Evolutionary conservation across 495 filamentous ascomycete genomes (phyloP).

Genomic region (Aspergillus homomorphus): DNA sequence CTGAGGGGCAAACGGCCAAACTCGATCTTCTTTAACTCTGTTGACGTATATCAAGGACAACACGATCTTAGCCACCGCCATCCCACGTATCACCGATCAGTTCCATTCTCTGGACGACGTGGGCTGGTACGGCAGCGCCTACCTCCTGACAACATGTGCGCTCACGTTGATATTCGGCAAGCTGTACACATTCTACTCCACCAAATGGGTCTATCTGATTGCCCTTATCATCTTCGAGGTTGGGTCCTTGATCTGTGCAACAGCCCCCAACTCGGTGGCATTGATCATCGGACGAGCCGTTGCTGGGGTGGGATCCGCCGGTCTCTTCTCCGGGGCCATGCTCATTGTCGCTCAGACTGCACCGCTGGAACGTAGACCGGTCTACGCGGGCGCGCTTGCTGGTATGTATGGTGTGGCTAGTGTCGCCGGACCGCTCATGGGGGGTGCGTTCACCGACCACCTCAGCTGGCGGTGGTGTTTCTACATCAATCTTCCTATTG

Average conservation of each 20-base stretch:
- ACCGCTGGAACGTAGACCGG: slow-evolving; percentile 65
- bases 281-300: slow-evolving; percentile 84
- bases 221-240: slow-evolving; percentile 79
- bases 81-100: slow-evolving; percentile 76
- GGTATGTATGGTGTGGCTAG: slow-evolving; percentile 77
- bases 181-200: slow-evolving; percentile 74
- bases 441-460: slow-evolving; percentile 60
- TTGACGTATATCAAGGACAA: slow-evolving; percentile 47
- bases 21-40: neutral
- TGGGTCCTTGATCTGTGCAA: slow-evolving; percentile 80
- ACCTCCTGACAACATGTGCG: slow-evolving; percentile 69
- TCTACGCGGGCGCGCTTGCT: slow-evolving; percentile 72
- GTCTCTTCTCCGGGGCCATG: slow-evolving; percentile 77
- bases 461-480: slow-evolving; percentile 62
- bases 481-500: slow-evolving; percentile 66
- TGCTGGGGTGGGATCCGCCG: slow-evolving; percentile 79
- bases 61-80: slow-evolving; percentile 82
- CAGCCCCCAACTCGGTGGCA: slow-evolving; percentile 67
- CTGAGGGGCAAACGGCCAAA: neutral
- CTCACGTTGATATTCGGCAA: slow-evolving; percentile 74
- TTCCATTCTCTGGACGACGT: slow-evolving; percentile 75
- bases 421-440: slow-evolving; percentile 67
- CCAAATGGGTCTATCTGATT: slow-evolving; percentile 68
- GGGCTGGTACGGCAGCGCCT: slow-evolving; percentile 73
- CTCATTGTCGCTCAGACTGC: slow-evolving; percentile 76